phyloP scores from a whole-genome alignment of 768 basidiomycete genomes.

The Xanthoconium purpureum region DNA sequence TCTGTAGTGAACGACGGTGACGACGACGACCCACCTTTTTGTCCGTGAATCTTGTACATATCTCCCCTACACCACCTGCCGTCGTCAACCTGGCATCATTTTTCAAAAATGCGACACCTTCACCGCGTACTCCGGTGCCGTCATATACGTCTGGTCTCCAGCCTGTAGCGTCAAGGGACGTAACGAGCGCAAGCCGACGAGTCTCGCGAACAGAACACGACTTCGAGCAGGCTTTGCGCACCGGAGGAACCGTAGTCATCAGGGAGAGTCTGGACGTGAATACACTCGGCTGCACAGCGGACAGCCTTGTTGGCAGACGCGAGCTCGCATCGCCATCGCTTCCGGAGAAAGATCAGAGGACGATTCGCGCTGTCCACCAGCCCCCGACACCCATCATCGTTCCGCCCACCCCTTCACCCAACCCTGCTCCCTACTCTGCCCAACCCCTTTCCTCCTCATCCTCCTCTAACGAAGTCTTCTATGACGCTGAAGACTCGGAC shows the following conservation, averaged over 20 bases:
- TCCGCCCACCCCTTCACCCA: constrained; percentile 65
- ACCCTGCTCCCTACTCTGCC: constrained; percentile 33
- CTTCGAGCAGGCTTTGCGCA: constrained; percentile 73
- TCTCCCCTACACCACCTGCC: neutral
- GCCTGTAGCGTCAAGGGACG: constrained; percentile 55
- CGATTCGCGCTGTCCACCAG: constrained; percentile 37
- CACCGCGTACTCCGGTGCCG: constrained; percentile 43
- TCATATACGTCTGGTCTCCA: constrained; percentile 52
- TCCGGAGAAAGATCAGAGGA: constrained; percentile 34
- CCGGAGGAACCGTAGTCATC: constrained; percentile 64
- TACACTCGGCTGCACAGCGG: constrained; percentile 53
- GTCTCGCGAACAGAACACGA: constrained; percentile 74
- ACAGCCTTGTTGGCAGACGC: constrained; percentile 34
- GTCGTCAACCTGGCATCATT: constrained; percentile 64
- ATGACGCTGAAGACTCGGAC: constrained; percentile 65
- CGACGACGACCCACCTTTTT: constrained; percentile 4
- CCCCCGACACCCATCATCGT: constrained; percentile 62
- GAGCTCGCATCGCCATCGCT: constrained; percentile 43
- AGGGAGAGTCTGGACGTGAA: constrained; percentile 71
- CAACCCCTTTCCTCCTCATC: constrained; percentile 41
- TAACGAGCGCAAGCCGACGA: constrained; percentile 44
- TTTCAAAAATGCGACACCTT: constrained; percentile 51
- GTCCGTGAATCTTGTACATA: neutral
- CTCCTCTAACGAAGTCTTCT: constrained; percentile 56
- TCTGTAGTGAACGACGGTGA: constrained; percentile 10